phyloP scores from a whole-genome alignment of 148 eudicot genomes.

The Vaccinium corymbosum region DNA sequence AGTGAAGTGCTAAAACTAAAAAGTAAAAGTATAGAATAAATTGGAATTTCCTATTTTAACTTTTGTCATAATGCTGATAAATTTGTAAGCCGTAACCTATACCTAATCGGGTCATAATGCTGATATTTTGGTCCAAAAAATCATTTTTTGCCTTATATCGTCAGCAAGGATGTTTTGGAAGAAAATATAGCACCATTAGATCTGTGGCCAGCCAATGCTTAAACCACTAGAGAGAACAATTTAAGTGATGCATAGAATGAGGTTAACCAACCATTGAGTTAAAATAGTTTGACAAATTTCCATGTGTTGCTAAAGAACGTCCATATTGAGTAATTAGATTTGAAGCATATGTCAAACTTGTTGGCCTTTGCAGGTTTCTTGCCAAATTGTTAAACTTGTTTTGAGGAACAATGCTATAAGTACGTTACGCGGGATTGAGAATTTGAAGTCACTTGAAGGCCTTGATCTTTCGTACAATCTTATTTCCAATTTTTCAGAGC shows the following conservation, averaged over 20 bases:
- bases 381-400: slow-evolving; percentile 74
- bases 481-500: slow-evolving; percentile 75
- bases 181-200: not conserved
- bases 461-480: slow-evolving; percentile 92
- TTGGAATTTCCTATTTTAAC: no score
- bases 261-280: not conserved
- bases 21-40: no score
- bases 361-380: slow-evolving; percentile 57
- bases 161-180: not conserved
- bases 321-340: slow-evolving; percentile 8
- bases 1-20: no score
- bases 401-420: slow-evolving; percentile 91
- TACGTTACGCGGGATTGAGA: slow-evolving; percentile 76
- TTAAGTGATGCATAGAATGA: not conserved
- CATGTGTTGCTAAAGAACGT: not conserved
- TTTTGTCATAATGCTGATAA: no score
- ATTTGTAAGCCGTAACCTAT: not conserved
- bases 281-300: not conserved
- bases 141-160: not conserved
- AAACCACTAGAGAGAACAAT: not conserved
- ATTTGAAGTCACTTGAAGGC: slow-evolving; percentile 73
- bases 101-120: not conserved
- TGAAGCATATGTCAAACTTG: slow-evolving; percentile 7
- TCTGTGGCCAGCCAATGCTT: not conserved
- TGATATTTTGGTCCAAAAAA: not conserved